phyloP scores from a whole-genome alignment of 2,329 filamentous ascomycete genomes.

The Colletotrichum brevisporum region DNA sequence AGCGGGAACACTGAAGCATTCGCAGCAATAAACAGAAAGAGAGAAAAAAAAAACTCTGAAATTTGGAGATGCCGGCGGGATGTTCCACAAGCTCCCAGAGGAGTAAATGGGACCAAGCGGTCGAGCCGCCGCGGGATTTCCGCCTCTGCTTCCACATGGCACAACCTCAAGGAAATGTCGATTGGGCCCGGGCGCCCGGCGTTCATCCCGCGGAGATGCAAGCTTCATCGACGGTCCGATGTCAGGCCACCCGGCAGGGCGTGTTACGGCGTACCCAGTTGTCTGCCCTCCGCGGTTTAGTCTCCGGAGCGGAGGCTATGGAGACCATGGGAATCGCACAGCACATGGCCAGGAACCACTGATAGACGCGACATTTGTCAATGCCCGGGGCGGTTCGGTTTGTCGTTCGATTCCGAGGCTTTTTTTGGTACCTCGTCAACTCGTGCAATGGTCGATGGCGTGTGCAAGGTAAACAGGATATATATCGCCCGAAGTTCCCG shows the following conservation, averaged over 20 bases:
- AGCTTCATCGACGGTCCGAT: constrained; percentile 23
- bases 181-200: background rate
- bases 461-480: background rate
- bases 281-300: constrained; percentile 26
- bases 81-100: background rate
- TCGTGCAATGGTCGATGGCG: too few species aligned
- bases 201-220: constrained; percentile 35
- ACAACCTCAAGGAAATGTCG: too few species aligned
- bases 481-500: background rate
- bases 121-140: constrained; percentile 3
- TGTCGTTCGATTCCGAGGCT: background rate
- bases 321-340: background rate
- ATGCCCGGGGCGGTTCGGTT: background rate
- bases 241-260: constrained; percentile 32
- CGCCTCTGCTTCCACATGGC: background rate
- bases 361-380: constrained; percentile 30
- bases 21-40: background rate
- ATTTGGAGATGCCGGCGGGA: background rate
- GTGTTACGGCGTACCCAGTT: constrained; percentile 27
- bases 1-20: background rate
- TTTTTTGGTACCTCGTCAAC: too few species aligned
- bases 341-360: constrained; percentile 4
- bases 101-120: background rate
- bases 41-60: background rate
- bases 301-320: constrained; percentile 16